Evolutionary conservation across 352 stramenopile species (phyloP), one percentile per base, ranked within the genome.

Genomic region (Globisporangium spiculum): DNA sequence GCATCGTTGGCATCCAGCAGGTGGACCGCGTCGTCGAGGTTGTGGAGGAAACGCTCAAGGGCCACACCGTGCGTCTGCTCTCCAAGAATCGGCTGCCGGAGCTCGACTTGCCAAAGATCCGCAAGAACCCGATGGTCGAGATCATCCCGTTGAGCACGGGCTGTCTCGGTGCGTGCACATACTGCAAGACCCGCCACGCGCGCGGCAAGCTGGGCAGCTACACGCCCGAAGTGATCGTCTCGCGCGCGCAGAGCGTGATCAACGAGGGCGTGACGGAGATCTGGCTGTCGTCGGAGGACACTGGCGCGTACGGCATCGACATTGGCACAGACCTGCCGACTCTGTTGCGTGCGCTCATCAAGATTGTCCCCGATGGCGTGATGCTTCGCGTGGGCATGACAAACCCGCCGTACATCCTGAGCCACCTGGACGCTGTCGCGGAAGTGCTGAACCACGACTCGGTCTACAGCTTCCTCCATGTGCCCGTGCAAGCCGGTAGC

Each of bases 351-450:
- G 74, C 74, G 26, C 41, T 98, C n/a, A 61, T 94, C 30, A 68
- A 85, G 32, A 76, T 95, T 52, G 66, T 92, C 36, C 84, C 86
- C 0, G 76, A 81, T 14, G 79, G 84, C 12, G 79, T 92, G n/a
- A 98, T 98, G 91, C 74, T 98, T 4, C 83, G 91, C 41, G 79
- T 98, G 18, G 93, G 93, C 24, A 98, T 98, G 93, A 98, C 92
- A 18, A 98, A 98, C 67, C 93, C 93, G 53, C 93, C 93, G 50
- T 98, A 92, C 75, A 98, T 98, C 55, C 64, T 97, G 27, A 75
- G 93, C 58, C 90, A 97, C 68, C 71, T 98, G 1, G 80, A 96
- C 67, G 81, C 75, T 3, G 77, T 98, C n/a, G 90, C 87, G 9
- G 73, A 88, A 34, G 80, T 92, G 24, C 66, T 98, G 18, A 92